A percentile compares a stretch with the other conserved stretches of the same genome.
Evolutionary conservation across 2,329 filamentous ascomycete species (phyloP).

Genomic region (Fusarium sp.): DNA sequence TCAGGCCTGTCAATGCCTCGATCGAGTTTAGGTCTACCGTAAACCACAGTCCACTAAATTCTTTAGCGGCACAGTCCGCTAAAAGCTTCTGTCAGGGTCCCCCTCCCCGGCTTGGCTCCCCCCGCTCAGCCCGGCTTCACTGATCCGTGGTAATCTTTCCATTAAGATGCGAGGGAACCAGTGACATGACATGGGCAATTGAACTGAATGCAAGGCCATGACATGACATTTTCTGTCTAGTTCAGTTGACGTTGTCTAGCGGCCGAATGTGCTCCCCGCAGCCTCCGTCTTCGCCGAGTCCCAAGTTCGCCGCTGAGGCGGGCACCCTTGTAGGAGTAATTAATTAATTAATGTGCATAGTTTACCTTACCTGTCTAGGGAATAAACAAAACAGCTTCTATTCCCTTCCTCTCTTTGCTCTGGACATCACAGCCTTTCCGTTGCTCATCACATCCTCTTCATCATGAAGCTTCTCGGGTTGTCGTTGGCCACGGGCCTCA

Average conservation of each 20-base stretch:
- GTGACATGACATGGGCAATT: neutral
- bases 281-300: neutral
- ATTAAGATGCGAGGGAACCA: neutral
- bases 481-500: slow-evolving; percentile 37
- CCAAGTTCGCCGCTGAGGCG: neutral
- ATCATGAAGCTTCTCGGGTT: slow-evolving; percentile 37
- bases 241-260: neutral
- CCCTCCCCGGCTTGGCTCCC: neutral
- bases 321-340: neutral
- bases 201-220: neutral
- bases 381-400: slow-evolving; percentile 17
- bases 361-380: neutral
- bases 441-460: neutral
- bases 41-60: slow-evolving; percentile 10
- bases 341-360: neutral
- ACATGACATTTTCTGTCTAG: neutral
- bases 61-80: neutral
- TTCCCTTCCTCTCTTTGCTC: neutral
- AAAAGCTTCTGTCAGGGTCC: neutral
- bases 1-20: neutral
- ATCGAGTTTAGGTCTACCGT: slow-evolving; percentile 20
- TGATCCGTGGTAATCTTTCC: neutral
- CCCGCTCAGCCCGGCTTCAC: neutral
- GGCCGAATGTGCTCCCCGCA: neutral
- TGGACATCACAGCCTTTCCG: neutral